Percentiles rank a stretch among this genome's conserved stretches.
Evolutionary conservation across 345 rosid genomes (phyloP).

Genomic region (Populus davidiana): DNA sequence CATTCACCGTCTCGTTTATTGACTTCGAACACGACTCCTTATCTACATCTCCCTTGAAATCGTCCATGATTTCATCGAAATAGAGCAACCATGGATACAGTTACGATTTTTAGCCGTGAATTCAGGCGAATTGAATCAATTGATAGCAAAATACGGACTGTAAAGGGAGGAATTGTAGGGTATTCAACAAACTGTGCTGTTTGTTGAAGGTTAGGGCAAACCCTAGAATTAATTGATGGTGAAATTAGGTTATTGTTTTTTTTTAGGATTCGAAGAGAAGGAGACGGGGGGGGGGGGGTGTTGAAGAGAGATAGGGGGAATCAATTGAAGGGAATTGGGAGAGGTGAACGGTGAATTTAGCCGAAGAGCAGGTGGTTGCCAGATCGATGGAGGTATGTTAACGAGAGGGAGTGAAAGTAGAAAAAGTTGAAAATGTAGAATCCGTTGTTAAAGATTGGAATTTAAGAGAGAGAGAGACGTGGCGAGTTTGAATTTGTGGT

Average conservation of each 20-base stretch:
- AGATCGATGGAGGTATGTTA: not conserved
- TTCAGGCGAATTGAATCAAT: not conserved
- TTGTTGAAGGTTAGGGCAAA: not conserved
- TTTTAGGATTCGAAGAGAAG: not conserved
- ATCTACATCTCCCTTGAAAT: slow-evolving; percentile 26
- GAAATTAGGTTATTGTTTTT: not conserved
- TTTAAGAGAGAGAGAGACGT: not conserved
- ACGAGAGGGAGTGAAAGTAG: not conserved
- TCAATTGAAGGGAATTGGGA: not conserved
- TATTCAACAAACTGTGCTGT: not conserved
- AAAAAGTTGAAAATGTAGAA: not conserved
- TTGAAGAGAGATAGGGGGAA: not conserved
- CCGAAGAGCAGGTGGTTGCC: not conserved
- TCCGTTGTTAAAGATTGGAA: not conserved
- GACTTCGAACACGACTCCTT: slow-evolving; percentile 53
- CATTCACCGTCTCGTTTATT: slow-evolving; percentile 74
- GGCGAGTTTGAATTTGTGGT: not conserved
- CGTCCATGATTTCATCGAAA: slow-evolving; percentile 50
- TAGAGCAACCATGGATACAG: not conserved
- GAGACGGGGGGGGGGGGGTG: not conserved
- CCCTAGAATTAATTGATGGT: not conserved
- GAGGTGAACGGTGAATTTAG: not conserved
- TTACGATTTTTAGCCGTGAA: not conserved
- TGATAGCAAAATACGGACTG: not conserved
- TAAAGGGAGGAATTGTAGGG: not conserved